Conservation (phyloP, 2,329 filamentous ascomycete species). For the Aspergillus piperis region DNA sequence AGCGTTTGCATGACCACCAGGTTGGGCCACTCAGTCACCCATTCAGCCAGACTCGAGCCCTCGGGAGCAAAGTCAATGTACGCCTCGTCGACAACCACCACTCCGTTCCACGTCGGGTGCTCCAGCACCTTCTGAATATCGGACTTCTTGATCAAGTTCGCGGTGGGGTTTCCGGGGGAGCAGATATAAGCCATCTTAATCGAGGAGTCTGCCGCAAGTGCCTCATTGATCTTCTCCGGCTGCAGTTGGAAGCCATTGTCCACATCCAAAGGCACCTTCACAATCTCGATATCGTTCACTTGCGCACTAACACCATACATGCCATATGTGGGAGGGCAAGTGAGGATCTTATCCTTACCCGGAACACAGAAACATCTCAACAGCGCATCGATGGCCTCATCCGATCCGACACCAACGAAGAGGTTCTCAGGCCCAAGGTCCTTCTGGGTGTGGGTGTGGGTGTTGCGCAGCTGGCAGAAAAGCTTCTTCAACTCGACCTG, state of each 20-base stretch:
- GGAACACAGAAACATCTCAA: conserved; percentile 91
- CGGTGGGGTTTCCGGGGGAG: conserved; percentile 94
- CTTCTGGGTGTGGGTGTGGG: conserved; percentile 74
- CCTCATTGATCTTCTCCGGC: conserved; percentile 65
- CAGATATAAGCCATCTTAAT: conserved; percentile 93
- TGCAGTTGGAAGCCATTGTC: conserved; percentile 74
- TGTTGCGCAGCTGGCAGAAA: conserved; percentile 82
- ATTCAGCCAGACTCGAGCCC: conserved; percentile 80
- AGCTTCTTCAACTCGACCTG: conserved; percentile 82
- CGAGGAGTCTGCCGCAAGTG: conserved; percentile 62
- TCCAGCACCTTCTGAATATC: conserved; percentile 73
- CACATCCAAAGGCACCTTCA: conserved; percentile 78
- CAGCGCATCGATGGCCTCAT: conserved; percentile 94
- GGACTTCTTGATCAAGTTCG: conserved; percentile 71
- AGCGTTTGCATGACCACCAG: conserved; percentile 97
- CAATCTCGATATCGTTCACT: conserved; percentile 85
- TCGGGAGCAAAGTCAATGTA: conserved; percentile 92
- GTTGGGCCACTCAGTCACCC: conserved; percentile 90
- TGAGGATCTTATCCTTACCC: conserved; percentile 83
- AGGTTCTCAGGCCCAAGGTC: conserved; percentile 76
- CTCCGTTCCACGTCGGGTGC: conserved; percentile 91
- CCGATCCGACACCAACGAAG: conserved; percentile 92
- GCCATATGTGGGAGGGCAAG: conserved; percentile 95
- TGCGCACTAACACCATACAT: conserved; percentile 97
- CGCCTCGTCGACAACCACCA: conserved; percentile 91